phyloP scores from a whole-genome alignment of 345 rosid genomes.

The Citrus inodora region DNA sequence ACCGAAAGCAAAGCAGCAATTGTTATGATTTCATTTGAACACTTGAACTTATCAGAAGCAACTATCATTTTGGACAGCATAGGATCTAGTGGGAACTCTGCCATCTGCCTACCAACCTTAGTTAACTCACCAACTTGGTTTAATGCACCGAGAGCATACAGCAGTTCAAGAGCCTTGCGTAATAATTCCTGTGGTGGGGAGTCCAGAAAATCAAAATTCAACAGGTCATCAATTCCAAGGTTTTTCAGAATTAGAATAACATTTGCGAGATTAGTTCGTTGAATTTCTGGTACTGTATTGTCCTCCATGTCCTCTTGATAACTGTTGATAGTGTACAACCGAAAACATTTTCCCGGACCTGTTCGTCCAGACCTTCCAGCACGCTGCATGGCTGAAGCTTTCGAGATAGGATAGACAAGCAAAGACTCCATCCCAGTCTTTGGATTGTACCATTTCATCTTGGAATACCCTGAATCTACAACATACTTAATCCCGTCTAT shows the following conservation, averaged over 20 bases:
- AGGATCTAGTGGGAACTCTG: constrained; percentile 95
- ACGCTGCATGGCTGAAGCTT: constrained; percentile 92
- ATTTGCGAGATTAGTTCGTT: constrained; percentile 90
- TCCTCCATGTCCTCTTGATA: constrained; percentile 87
- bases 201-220: constrained; percentile 94
- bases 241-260: constrained; percentile 90
- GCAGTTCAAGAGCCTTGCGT: constrained; percentile 74
- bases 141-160: constrained; percentile 84
- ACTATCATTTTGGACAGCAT: constrained; percentile 91
- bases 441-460: constrained; percentile 93
- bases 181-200: constrained; percentile 97
- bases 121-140: constrained; percentile 94
- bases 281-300: constrained; percentile 88
- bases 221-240: constrained; percentile 89
- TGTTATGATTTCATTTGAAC: constrained; percentile 87
- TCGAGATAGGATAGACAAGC: constrained; percentile 83
- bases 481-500: constrained; percentile 92
- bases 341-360: constrained; percentile 89
- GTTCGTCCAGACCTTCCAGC: constrained; percentile 98
- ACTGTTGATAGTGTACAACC: constrained; percentile 78
- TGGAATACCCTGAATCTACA: constrained; percentile 91
- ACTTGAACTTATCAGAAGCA: constrained; percentile 84
- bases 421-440: constrained; percentile 97
- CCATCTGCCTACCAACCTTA: constrained; percentile 90
- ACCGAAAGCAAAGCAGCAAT: constrained; percentile 90